Conservation (phyloP, 305 asterid genomes). For the Rubia balearica region DNA sequence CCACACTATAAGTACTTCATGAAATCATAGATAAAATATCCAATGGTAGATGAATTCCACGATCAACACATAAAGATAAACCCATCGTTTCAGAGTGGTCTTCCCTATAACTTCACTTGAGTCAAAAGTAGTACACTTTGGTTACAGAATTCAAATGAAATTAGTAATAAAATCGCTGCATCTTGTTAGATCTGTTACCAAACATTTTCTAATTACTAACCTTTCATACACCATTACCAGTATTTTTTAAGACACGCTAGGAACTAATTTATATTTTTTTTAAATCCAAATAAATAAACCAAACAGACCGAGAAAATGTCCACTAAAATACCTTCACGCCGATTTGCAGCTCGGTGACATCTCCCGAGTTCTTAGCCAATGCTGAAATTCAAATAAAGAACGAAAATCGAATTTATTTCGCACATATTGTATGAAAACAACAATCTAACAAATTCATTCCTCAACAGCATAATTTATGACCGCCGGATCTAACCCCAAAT, state of each 20-base stretch:
- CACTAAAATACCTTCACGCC: conserved; percentile 65
- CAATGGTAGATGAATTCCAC: background rate
- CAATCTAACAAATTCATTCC: background rate
- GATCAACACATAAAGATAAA: too few relatives aligned
- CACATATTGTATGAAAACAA: background rate
- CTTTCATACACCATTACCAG: background rate
- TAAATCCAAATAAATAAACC: too few relatives aligned
- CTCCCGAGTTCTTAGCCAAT: conserved; percentile 69
- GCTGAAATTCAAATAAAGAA: conserved; percentile 30
- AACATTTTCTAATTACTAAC: background rate
- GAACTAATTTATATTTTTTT: too few relatives aligned
- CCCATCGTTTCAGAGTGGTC: background rate
- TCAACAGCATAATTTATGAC: conserved; percentile 4
- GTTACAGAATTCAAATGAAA: background rate
- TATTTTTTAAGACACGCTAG: too few relatives aligned
- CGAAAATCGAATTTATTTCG: background rate
- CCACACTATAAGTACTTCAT: background rate
- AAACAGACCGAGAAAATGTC: too few relatives aligned
- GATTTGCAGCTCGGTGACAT: conserved; percentile 78
- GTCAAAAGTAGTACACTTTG: background rate
- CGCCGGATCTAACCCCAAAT: conserved; percentile 24
- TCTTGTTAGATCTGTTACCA: background rate
- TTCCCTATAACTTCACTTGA: background rate
- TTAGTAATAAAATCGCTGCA: background rate
- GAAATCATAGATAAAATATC: too few relatives aligned